Conservation (phyloP, 176 grass and related monocot genomes). For the Triticum monococcum region DNA sequence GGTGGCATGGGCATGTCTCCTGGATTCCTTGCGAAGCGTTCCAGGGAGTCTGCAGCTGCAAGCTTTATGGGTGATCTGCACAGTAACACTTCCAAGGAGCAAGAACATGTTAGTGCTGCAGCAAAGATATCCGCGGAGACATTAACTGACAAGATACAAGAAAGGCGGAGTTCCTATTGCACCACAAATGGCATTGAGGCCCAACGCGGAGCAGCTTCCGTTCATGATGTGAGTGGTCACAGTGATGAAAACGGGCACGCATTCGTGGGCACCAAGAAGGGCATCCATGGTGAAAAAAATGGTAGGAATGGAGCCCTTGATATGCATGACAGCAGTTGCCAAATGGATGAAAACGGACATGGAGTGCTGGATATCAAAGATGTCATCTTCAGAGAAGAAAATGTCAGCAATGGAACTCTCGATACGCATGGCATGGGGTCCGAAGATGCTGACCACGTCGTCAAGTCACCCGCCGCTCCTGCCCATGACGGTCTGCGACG, state of each 20-base stretch:
- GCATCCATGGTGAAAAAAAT: conserved; percentile 27
- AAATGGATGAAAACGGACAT: conserved; percentile 40
- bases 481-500: conserved; percentile 33
- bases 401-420: conserved; percentile 3
- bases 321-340: neutral
- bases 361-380: conserved; percentile 12
- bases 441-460: conserved; percentile 20
- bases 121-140: no score
- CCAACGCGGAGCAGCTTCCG: neutral
- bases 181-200: conserved; percentile 6
- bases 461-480: conserved; percentile 8
- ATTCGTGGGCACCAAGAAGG: conserved; percentile 12
- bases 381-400: conserved; percentile 20
- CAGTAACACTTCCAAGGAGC: conserved; percentile 16
- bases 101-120: conserved; percentile 20
- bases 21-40: conserved; percentile 17
- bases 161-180: conserved; percentile 23
- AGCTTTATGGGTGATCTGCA: conserved; percentile 1
- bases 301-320: neutral
- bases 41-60: conserved; percentile 5
- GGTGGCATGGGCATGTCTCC: conserved; percentile 24
- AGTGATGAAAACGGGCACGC: conserved; percentile 35
- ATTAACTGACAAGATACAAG: conserved; percentile 19
- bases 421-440: conserved; percentile 24
- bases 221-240: neutral